Conservation (phyloP, 306 rosid species). For the Ormosia semicastrata region DNA sequence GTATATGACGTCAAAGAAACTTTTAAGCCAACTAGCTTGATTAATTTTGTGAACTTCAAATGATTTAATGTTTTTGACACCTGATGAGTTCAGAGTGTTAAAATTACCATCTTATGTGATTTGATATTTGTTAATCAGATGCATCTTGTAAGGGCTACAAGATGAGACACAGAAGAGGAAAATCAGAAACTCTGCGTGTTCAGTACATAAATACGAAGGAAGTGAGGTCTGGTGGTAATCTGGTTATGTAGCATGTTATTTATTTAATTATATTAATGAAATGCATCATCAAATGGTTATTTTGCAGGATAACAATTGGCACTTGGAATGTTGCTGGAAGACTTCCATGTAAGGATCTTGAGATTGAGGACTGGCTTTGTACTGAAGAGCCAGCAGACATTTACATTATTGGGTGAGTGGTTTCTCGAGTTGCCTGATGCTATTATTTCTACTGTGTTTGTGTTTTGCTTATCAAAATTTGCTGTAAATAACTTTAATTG, state of each 20-base stretch:
- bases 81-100: not conserved
- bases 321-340: slow-evolving; percentile 96
- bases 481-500: not conserved
- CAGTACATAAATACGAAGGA: slow-evolving; percentile 91
- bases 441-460: not conserved
- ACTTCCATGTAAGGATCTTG: slow-evolving; percentile 67
- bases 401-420: slow-evolving; percentile 82
- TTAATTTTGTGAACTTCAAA: slow-evolving; percentile 9
- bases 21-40: not conserved
- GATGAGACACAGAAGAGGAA: slow-evolving; percentile 72
- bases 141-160: slow-evolving; percentile 41
- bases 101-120: not conserved
- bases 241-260: slow-evolving; percentile 9
- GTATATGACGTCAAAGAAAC: not conserved
- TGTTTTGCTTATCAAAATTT: not conserved
- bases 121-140: slow-evolving; percentile 47
- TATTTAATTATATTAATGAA: slow-evolving; percentile 15
- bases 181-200: slow-evolving; percentile 84
- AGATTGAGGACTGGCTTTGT: slow-evolving; percentile 82
- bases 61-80: slow-evolving; percentile 11
- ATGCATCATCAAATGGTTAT: slow-evolving; percentile 30
- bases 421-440: slow-evolving; percentile 2
- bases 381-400: slow-evolving; percentile 69
- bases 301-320: slow-evolving; percentile 71
- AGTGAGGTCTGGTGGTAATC: slow-evolving; percentile 61